phyloP scores from a whole-genome alignment of 2,329 filamentous ascomycete genomes.

The Mollisiaceae sp. region DNA sequence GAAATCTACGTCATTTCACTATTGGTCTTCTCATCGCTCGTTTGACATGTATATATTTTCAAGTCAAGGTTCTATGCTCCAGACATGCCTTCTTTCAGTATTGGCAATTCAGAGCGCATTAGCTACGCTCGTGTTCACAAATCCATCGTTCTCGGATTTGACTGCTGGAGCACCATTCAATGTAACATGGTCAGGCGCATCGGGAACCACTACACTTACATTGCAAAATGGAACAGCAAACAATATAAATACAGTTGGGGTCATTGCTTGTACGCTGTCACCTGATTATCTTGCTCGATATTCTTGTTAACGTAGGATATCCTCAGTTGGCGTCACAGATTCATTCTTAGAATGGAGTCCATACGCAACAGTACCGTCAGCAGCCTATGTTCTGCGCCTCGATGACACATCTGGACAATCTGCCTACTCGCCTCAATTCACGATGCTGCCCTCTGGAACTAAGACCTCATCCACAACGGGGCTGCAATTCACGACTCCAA shows the following conservation, averaged over 20 bases:
- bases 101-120: not conserved
- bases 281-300: too few species aligned
- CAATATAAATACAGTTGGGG: conserved; percentile 8
- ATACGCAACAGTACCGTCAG: conserved; percentile 14
- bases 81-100: not conserved
- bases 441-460: conserved; percentile 12
- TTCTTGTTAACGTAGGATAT: not conserved
- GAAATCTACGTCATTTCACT: not conserved
- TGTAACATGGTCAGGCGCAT: conserved; percentile 21
- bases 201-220: conserved; percentile 18
- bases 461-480: conserved; percentile 2
- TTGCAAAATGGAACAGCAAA: conserved; percentile 15
- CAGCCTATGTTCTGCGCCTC: conserved; percentile 13
- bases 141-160: conserved; percentile 13
- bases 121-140: conserved; percentile 17
- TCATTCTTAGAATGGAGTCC: conserved; percentile 14
- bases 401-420: conserved; percentile 19
- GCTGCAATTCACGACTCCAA: conserved; percentile 19
- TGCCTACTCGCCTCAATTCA: conserved; percentile 9
- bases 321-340: conserved; percentile 9
- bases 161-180: conserved; percentile 19
- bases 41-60: not conserved
- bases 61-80: not conserved
- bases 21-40: not conserved
- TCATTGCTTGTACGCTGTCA: conserved; percentile 13